Evolutionary conservation across 2,329 filamentous ascomycete species (phyloP), one percentile per base, ranked within the genome.

Genomic region (Zymoseptoria passerinii): DNA sequence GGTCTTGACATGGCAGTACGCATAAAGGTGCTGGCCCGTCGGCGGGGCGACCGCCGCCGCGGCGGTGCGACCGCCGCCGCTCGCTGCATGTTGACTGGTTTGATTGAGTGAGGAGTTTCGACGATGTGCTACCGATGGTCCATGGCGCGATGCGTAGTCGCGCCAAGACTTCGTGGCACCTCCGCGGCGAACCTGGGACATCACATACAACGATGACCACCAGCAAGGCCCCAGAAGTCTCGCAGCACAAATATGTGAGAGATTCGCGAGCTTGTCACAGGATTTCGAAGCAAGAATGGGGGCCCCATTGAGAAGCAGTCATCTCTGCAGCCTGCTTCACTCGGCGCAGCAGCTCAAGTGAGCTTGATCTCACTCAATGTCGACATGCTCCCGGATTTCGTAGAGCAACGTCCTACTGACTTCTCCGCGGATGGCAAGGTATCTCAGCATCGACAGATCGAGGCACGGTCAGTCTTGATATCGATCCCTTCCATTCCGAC

Each of bases 1-100:
- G 40, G 83, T 85, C 61, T 78, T 77, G 65, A 83, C 74, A 70
- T 86, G 79, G 66, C 78, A 78, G 73, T 84, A 87, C 67, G 81
- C 78, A 71, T 83, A 86, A 67, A 87, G 84, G 71, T 83, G 78
- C 66, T 80, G 76, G 59, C 83, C 83, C 16, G 35, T 44, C n/a
- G 35, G 35, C 35, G 35, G 35, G 4, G 35, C 35, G 35, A 4
- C 35, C 2, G 35, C 35, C 35, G 35, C 35, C 35, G 35, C 35
- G n/a, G n/a, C 35, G 35, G 35, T n/a, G 35, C 35, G 35, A 4
- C 35, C 2, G 35, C 35, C 35, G 35, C 35, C 35, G 35, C 35
- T 13, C 35, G 35, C 35, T 44, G 35, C 35, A 44, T 44, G 16
- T n/a, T 44, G 35, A 7, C 16, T 44, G 16, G 16, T n/a, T 44